These are phyloP conservation scores for Epichloe festucae DNA, from an alignment of 2,329 filamentous ascomycete genomes.

Conservation along the genomic window DNA sequence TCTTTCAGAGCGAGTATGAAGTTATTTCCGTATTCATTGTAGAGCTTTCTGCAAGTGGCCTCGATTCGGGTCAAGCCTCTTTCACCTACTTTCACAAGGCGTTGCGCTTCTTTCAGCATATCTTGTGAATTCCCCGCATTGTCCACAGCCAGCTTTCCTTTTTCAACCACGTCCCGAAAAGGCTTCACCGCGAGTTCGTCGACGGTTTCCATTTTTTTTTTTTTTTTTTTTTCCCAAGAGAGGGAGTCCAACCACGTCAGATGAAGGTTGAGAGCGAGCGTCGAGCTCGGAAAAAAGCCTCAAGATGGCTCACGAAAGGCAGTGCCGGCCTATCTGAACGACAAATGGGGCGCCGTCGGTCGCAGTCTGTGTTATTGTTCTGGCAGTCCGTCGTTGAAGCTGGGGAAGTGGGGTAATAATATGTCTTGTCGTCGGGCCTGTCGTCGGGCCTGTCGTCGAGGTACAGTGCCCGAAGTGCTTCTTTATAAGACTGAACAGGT, in stretches of 20 bases:
- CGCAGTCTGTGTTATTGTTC: not conserved
- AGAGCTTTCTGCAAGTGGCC: slow-evolving; percentile 34
- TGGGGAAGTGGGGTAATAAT: not conserved
- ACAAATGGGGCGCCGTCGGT: not conserved
- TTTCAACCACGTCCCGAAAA: slow-evolving; percentile 40
- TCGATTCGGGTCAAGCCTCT: slow-evolving; percentile 37
- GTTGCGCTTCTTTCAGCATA: slow-evolving; percentile 38
- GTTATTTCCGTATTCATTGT: slow-evolving; percentile 33
- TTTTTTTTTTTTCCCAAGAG: too few species aligned
- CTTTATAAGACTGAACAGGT: not conserved
- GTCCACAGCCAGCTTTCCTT: slow-evolving; percentile 31
- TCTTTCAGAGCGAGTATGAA: slow-evolving; percentile 41
- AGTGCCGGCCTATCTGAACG: not conserved
- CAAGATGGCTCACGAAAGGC: not conserved
- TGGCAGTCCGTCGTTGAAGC: not conserved
- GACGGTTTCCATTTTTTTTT: slow-evolving; percentile 24
- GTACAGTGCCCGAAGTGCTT: not conserved
- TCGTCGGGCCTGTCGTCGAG: not conserved
- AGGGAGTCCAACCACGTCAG: not conserved
- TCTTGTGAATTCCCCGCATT: slow-evolving; percentile 32
- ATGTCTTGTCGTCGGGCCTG: not conserved
- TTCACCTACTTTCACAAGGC: slow-evolving; percentile 34
- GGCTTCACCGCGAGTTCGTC: slow-evolving; percentile 33
- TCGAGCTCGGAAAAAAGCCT: not conserved
- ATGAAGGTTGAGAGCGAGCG: not conserved